phyloP scores from a whole-genome alignment of 495 filamentous ascomycete species.

The Hamigera avellanea region DNA sequence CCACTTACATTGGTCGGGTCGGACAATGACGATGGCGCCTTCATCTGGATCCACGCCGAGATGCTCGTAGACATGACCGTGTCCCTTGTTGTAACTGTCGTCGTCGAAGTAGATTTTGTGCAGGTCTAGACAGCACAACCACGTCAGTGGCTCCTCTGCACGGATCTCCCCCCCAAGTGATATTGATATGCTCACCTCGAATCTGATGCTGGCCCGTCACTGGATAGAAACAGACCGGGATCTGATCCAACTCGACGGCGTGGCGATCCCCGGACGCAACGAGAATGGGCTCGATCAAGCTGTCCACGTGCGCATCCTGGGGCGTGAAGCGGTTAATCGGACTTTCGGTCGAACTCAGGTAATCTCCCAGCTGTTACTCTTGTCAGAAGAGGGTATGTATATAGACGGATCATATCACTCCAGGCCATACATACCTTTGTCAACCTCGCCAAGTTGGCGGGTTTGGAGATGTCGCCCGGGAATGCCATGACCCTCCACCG shows the following conservation, averaged over 20 bases:
- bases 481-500: slow-evolving; percentile 47
- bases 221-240: slow-evolving; percentile 49
- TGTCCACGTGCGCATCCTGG: slow-evolving; percentile 33
- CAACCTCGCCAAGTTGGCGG: slow-evolving; percentile 22
- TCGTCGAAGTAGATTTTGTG: slow-evolving; percentile 59
- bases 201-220: slow-evolving; percentile 47
- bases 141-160: no score
- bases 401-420: slow-evolving; percentile 1
- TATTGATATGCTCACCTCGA: slow-evolving; percentile 28
- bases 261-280: slow-evolving; percentile 42
- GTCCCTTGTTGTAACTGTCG: slow-evolving; percentile 51
- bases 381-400: neutral
- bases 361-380: slow-evolving; percentile 20
- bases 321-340: slow-evolving; percentile 36
- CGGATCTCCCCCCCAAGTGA: no score
- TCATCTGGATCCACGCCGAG: slow-evolving; percentile 42
- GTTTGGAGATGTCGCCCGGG: slow-evolving; percentile 41
- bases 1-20: slow-evolving; percentile 57
- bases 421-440: slow-evolving; percentile 25
- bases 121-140: slow-evolving; percentile 38
- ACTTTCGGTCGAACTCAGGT: slow-evolving; percentile 20
- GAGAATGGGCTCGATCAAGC: slow-evolving; percentile 48
- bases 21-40: slow-evolving; percentile 49
- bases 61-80: slow-evolving; percentile 51
- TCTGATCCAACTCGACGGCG: slow-evolving; percentile 44